Evolutionary conservation across 495 filamentous ascomycete genomes (phyloP).

Genomic region (Trichoderma orchidacearum): DNA sequence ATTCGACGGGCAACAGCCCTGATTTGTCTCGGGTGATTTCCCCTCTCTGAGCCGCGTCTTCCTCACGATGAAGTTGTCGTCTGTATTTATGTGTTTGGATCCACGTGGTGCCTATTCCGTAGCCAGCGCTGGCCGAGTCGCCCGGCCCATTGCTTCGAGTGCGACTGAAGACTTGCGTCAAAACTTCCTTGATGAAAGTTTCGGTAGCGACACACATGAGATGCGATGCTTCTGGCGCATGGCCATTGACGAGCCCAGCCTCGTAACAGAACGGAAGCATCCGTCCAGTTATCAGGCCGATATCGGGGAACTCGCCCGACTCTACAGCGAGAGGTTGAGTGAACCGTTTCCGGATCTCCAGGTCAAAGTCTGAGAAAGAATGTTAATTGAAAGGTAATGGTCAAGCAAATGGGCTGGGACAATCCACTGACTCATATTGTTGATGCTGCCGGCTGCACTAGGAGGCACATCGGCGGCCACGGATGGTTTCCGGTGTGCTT

Average conservation of each 20-base stretch:
- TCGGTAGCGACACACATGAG: constrained; percentile 87
- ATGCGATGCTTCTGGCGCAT: constrained; percentile 56
- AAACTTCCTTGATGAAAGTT: constrained; percentile 79
- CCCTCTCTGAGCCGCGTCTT: constrained; percentile 49
- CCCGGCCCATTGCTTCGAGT: constrained; percentile 67
- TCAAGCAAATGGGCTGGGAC: background rate
- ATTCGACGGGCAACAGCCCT: constrained; percentile 65
- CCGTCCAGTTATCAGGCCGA: constrained; percentile 60
- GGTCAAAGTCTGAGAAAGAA: constrained; percentile 55
- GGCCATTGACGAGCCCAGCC: constrained; percentile 64
- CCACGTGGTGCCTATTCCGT: constrained; percentile 49
- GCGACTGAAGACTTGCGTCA: constrained; percentile 63
- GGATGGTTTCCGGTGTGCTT: constrained; percentile 55
- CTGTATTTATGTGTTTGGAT: constrained; percentile 71
- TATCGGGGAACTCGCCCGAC: constrained; percentile 85
- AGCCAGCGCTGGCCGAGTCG: constrained; percentile 37
- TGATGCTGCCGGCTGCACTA: constrained; percentile 62
- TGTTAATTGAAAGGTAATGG: background rate
- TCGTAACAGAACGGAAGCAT: constrained; percentile 95
- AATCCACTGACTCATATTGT: constrained; percentile 66
- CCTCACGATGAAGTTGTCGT: constrained; percentile 56
- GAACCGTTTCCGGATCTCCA: constrained; percentile 89
- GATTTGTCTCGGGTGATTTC: constrained; percentile 54
- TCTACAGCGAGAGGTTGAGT: constrained; percentile 75
- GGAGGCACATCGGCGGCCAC: constrained; percentile 62